A percentile compares a stretch with the other conserved stretches of the same genome.
Evolutionary conservation across 306 rosid species (phyloP).

Genomic region (Carpinus viminea): DNA sequence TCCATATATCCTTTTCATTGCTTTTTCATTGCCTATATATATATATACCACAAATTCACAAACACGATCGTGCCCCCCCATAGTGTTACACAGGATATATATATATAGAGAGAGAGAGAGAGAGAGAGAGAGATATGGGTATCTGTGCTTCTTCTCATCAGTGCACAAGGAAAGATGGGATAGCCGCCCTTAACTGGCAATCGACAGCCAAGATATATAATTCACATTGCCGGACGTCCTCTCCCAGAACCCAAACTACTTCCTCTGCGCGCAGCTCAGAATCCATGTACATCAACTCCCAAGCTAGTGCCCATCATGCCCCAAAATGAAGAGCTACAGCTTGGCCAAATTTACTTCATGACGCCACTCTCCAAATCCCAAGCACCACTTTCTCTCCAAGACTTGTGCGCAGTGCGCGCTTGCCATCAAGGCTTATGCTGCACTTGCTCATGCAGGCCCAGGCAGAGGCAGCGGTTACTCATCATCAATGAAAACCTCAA

Average conservation of each 20-base stretch:
- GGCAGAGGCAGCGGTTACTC: not conserved
- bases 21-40: too few species aligned
- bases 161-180: constrained; percentile 22
- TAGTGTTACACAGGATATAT: not conserved
- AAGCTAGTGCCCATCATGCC: constrained; percentile 27
- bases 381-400: constrained; percentile 45
- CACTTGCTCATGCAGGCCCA: constrained; percentile 36
- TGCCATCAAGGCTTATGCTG: constrained; percentile 60
- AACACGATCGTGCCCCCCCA: not conserved
- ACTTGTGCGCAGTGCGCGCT: constrained; percentile 37
- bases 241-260: constrained; percentile 52
- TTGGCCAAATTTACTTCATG: constrained; percentile 56
- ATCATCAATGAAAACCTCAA: not conserved
- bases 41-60: constrained; percentile 23
- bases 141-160: constrained; percentile 47
- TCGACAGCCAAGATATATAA: constrained; percentile 39
- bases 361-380: constrained; percentile 43
- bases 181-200: constrained; percentile 15
- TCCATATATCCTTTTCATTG: not conserved
- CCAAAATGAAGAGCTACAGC: constrained; percentile 50
- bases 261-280: constrained; percentile 48
- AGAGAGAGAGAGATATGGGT: constrained; percentile 41
- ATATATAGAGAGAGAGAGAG: too few species aligned
- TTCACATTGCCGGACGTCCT: constrained; percentile 57
- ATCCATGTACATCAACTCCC: constrained; percentile 45